These are phyloP conservation scores for Strigomonas culicis DNA, from an alignment of 208 protist genomes.

Conservation along the genomic window DNA sequence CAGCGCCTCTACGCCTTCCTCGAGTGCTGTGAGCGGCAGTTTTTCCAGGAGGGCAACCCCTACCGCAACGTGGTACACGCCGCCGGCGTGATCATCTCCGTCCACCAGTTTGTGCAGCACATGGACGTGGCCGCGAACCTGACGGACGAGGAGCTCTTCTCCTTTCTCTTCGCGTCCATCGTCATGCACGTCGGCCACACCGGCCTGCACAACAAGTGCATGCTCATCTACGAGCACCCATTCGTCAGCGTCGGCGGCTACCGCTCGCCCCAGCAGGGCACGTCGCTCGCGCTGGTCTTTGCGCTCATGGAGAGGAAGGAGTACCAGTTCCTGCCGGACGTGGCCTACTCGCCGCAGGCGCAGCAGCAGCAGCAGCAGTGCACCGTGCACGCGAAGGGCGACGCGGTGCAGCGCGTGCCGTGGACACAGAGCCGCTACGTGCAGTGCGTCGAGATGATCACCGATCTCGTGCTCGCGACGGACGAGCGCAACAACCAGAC, in stretches of 20 bases:
- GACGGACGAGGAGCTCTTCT: conserved; percentile 42
- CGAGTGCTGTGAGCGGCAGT: conserved; percentile 22
- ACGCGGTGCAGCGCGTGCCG: too few relatives aligned
- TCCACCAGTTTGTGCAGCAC: conserved; percentile 46
- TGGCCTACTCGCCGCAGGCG: conserved; percentile 8
- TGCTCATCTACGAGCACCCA: conserved; percentile 6
- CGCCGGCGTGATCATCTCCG: conserved; percentile 57
- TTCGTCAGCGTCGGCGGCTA: conserved; percentile 46
- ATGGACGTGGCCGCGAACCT: conserved; percentile 4
- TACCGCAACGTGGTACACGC: conserved; percentile 78
- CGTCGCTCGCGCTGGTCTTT: conserved; percentile 42
- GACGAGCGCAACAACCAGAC: conserved; percentile 49
- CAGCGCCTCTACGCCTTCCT: conserved; percentile 41
- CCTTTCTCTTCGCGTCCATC: conserved; percentile 46
- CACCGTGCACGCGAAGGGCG: too few relatives aligned
- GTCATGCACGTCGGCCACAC: conserved; percentile 54
- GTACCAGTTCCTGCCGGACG: conserved; percentile 41
- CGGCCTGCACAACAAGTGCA: conserved; percentile 65
- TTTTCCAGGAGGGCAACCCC: conserved; percentile 55
- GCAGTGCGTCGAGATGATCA: conserved; percentile 44
- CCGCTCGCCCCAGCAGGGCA: conserved; percentile 52
- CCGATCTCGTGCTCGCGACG: conserved; percentile 56
- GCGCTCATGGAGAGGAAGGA: conserved; percentile 39
- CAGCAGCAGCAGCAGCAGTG: too few relatives aligned
- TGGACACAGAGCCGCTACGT: too few relatives aligned